Conservation (phyloP, 225 moss, liverwort and hornwort species). For the Takakia lepidozioides region DNA sequence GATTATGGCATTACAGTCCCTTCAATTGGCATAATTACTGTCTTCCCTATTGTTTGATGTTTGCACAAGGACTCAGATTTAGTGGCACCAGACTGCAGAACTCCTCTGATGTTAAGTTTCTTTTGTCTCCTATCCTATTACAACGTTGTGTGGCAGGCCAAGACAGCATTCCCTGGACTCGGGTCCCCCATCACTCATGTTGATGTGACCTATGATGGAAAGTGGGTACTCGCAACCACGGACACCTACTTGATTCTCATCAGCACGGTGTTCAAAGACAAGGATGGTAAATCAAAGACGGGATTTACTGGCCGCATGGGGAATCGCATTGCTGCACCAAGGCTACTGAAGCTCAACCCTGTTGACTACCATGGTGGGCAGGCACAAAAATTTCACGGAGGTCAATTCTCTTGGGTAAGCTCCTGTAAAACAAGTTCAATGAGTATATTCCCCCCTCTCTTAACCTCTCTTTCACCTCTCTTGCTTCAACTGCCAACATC, state of each 20-base stretch:
- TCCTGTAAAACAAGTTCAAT: too few relatives aligned
- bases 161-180: conserved; percentile 88
- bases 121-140: too few relatives aligned
- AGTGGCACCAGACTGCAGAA: too few relatives aligned
- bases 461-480: too few relatives aligned
- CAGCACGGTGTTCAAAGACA: conserved; percentile 82
- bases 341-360: conserved; percentile 79
- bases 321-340: conserved; percentile 63
- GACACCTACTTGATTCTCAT: conserved; percentile 92
- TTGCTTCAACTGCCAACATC: too few relatives aligned
- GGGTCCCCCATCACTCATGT: conserved; percentile 92
- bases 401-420: conserved; percentile 88
- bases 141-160: too few relatives aligned
- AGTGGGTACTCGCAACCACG: conserved; percentile 93
- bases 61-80: too few relatives aligned
- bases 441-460: too few relatives aligned
- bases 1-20: too few relatives aligned
- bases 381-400: conserved; percentile 70
- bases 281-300: conserved; percentile 73
- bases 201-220: conserved; percentile 94
- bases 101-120: too few relatives aligned
- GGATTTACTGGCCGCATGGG: conserved; percentile 88
- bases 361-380: conserved; percentile 65
- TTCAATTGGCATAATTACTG: too few relatives aligned
- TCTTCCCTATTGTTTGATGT: too few relatives aligned